These are phyloP conservation scores for Saprolegnia parasitica DNA, from an alignment of 352 stramenopile genomes.

Conservation along the genomic window DNA sequence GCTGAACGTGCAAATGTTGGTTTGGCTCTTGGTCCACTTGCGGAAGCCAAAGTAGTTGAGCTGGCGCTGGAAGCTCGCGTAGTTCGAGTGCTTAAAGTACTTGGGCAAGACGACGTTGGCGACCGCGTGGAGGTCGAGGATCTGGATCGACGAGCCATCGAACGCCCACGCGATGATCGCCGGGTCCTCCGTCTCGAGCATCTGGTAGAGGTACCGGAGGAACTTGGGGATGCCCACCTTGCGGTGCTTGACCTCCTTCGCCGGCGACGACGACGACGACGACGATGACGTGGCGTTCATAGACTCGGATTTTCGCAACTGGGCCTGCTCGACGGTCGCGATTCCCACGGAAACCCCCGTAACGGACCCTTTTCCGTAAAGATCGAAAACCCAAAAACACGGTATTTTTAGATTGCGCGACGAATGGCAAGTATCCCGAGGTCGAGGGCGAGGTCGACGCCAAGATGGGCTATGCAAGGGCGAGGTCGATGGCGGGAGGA, in stretches of 20 bases:
- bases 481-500: too few relatives aligned
- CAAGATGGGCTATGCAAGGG: too few relatives aligned
- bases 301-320: not conserved
- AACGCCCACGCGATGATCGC: conserved; percentile 63
- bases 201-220: conserved; percentile 69
- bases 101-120: conserved; percentile 67
- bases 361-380: not conserved
- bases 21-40: conserved; percentile 76
- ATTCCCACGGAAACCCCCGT: not conserved
- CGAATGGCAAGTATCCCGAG: too few relatives aligned
- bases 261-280: not conserved
- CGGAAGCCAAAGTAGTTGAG: conserved; percentile 92
- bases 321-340: not conserved
- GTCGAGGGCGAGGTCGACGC: too few relatives aligned
- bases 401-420: not conserved
- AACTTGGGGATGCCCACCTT: conserved; percentile 65
- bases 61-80: conserved; percentile 89
- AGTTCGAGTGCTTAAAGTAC: conserved; percentile 93
- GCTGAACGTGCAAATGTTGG: conserved; percentile 73
- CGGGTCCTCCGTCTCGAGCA: conserved; percentile 66
- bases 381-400: not conserved
- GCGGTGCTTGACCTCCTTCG: conserved; percentile 24
- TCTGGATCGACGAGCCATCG: conserved; percentile 64
- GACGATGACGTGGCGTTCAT: not conserved
- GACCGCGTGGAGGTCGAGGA: conserved; percentile 54